phyloP scores from a whole-genome alignment of 805 yeast genomes.

The Ogataea nakhonphanomensis region DNA sequence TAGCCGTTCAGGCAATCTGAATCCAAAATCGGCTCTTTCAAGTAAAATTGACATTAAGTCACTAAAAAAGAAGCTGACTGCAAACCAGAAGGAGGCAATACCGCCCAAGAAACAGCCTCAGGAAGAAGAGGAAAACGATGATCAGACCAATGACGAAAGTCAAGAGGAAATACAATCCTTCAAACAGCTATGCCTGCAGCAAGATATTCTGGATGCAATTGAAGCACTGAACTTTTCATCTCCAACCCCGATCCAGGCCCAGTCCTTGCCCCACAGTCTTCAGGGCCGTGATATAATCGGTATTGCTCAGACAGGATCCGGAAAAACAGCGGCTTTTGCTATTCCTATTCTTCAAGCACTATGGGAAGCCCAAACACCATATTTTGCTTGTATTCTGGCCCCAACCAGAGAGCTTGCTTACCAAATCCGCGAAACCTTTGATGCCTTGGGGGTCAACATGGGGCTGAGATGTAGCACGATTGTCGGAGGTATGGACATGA shows the following conservation, averaged over 20 bases:
- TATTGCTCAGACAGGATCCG: constrained; percentile 96
- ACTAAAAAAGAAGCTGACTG: constrained; percentile 27
- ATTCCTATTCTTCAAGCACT: constrained; percentile 88
- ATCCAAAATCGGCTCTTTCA: constrained; percentile 6
- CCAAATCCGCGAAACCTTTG: constrained; percentile 91
- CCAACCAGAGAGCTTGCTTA: constrained; percentile 85
- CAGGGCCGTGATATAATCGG: constrained; percentile 93
- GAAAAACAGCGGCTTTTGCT: constrained; percentile 98
- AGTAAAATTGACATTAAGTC: constrained; percentile 29
- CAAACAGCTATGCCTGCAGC: constrained; percentile 60
- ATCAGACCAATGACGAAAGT: constrained; percentile 11
- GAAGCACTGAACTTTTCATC: constrained; percentile 66
- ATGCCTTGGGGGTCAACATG: constrained; percentile 87
- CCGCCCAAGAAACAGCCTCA: constrained; percentile 11
- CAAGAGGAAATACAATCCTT: constrained; percentile 34
- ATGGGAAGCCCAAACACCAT: constrained; percentile 86
- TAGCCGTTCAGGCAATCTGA: constrained; percentile 3
- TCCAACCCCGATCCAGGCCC: constrained; percentile 93
- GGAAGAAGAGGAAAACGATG: constrained; percentile 10
- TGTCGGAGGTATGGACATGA: constrained; percentile 98
- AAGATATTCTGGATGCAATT: constrained; percentile 78
- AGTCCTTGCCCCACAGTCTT: constrained; percentile 86
- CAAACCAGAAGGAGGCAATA: constrained; percentile 8
- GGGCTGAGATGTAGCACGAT: constrained; percentile 86
- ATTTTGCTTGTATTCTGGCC: constrained; percentile 82